Evolutionary conservation across 257 asterid genomes (phyloP), one percentile per base, ranked within the genome.

Genomic region (Knoxia roxburghii): DNA sequence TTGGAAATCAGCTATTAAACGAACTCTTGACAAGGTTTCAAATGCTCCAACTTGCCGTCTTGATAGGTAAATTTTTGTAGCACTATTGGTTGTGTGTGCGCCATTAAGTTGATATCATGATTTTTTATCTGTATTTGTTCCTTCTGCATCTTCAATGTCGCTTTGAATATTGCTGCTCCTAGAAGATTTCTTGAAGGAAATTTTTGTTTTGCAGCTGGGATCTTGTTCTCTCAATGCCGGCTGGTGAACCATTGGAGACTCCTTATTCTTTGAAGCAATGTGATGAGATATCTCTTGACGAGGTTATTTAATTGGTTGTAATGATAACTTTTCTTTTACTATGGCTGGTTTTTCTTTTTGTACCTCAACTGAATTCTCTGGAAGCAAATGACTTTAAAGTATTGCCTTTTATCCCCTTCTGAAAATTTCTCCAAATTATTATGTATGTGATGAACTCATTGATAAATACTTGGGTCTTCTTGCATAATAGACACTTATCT

Each of bases 1-100:
- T 73, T 93, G 99, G 99, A 93, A 78, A 80, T 82, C 97, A 58
- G 78, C 95, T 49, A 57, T 89, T n/a, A 93, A 93, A 80, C 84
- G 88, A 84, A 85, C 90, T 24, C 97, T 93, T 77, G 88, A 82
- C 61, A 87, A 74, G 81, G 77, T 90, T 30, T 63, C 85, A 24
- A 57, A 50, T 72, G 89, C 89, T 77, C 87, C 91, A 69, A 76
- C 65, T 55, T 79, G 83, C 78, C 85, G 72, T 64, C 82, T 91
- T 45, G 97, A 91, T 77, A 88, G 97, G 97, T 90, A 75, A 50
- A 61, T 69, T 55, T 65, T 59, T 64, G 63, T 30, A 29, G 68
- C 70, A 72, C 68, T 69, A 51, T 46, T 35, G 71, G 24, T 35
- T 67, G 62, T 23, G 51, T 46, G 29, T 73, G 23, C n/a, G 20